These are phyloP conservation scores for Trichosanthes cucumerina DNA, from an alignment of 306 rosid species.

Conservation along the genomic window DNA sequence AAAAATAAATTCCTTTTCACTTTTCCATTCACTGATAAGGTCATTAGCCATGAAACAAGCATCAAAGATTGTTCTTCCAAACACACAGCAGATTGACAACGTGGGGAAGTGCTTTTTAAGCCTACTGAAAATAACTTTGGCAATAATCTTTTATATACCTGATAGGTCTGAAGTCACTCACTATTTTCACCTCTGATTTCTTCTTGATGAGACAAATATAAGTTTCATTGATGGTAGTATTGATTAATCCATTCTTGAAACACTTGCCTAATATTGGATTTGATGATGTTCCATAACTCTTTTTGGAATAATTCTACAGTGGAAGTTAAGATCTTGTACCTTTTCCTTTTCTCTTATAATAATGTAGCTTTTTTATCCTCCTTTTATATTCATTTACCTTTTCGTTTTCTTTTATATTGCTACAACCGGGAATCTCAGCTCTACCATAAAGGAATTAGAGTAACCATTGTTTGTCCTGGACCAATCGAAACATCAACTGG, in stretches of 20 bases:
- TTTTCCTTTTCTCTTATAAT: not conserved
- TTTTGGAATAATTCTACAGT: not conserved
- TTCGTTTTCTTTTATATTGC: not conserved
- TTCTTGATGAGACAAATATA: not conserved
- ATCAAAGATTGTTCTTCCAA: too few species aligned
- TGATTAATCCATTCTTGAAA: not conserved
- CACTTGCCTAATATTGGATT: not conserved
- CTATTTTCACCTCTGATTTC: not conserved
- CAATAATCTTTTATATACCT: not conserved
- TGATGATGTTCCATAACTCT: not conserved
- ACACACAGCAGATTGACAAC: too few species aligned
- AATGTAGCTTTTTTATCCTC: not conserved
- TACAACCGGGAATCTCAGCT: constrained; percentile 39
- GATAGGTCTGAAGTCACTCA: not conserved
- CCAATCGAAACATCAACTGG: constrained; percentile 63
- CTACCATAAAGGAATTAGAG: constrained; percentile 63
- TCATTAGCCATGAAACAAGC: too few species aligned
- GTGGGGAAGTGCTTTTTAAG: too few species aligned
- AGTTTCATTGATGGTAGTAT: not conserved
- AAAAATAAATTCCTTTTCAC: too few species aligned
- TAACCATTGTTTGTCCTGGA: constrained; percentile 92
- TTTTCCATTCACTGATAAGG: not conserved
- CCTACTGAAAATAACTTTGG: not conserved
- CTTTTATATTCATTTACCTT: not conserved
- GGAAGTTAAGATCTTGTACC: not conserved